A percentile compares a stretch with the other conserved stretches of the same genome.
Conservation (phyloP, 305 asterid species). For the Fraxinus albicans region DNA sequence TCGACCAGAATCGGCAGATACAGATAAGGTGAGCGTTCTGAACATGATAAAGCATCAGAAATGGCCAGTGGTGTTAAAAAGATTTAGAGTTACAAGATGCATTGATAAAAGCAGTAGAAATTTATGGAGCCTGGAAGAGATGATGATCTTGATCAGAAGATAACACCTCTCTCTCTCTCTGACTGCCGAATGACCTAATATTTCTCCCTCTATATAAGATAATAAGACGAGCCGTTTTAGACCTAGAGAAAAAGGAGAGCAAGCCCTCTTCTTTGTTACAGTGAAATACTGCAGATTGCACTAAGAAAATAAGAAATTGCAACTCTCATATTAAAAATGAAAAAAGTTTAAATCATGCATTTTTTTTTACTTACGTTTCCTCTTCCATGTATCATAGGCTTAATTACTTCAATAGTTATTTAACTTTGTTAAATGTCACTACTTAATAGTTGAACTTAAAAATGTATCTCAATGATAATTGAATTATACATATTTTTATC, state of each 20-base stretch:
- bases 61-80: not conserved
- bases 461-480: too few species aligned
- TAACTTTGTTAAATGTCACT: too few species aligned
- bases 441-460: too few species aligned
- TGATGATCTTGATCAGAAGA: slow-evolving; percentile 6
- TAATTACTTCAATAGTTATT: too few species aligned
- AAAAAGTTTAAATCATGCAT: not conserved
- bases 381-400: not conserved
- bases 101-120: slow-evolving; percentile 21
- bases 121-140: slow-evolving; percentile 16
- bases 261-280: not conserved
- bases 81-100: slow-evolving; percentile 27
- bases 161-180: not conserved
- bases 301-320: too few species aligned
- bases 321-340: not conserved
- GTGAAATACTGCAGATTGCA: not conserved
- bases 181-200: not conserved
- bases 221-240: not conserved
- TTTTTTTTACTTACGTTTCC: not conserved
- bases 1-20: slow-evolving; percentile 5
- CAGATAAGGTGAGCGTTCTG: not conserved
- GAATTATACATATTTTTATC: too few species aligned
- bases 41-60: not conserved
- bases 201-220: not conserved
- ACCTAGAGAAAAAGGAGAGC: not conserved